These are phyloP conservation scores for Diplodia corticola DNA, from an alignment of 2,329 filamentous ascomycete species.

Conservation along the genomic window DNA sequence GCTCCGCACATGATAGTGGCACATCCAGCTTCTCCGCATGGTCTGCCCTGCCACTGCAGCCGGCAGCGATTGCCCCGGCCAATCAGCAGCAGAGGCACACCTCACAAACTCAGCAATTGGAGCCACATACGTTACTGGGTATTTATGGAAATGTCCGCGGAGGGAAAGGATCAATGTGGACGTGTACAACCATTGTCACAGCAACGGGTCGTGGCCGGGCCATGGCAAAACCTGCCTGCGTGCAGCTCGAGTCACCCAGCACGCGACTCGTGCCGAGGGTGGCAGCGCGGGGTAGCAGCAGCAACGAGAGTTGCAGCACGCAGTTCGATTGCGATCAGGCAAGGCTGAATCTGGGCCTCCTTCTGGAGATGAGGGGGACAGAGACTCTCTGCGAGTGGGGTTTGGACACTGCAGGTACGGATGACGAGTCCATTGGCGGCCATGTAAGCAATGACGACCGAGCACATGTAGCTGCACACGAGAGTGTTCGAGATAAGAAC, in stretches of 20 bases:
- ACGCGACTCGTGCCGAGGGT: not conserved
- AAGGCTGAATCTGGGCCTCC: not conserved
- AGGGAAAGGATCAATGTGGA: conserved; percentile 8
- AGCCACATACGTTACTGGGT: conserved; percentile 11
- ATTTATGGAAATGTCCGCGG: conserved; percentile 4
- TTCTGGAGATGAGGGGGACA: not conserved
- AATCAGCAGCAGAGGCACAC: conserved; percentile 4
- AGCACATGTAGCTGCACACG: not conserved
- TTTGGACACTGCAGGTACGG: conserved; percentile 11
- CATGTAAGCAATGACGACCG: conserved; percentile 8
- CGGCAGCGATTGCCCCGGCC: not conserved
- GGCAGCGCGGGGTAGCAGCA: not conserved
- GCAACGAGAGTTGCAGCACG: not conserved
- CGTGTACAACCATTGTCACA: not conserved
- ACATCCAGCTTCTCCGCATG: conserved; percentile 15
- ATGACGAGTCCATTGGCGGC: conserved; percentile 3
- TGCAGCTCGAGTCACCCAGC: not conserved
- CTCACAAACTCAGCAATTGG: conserved; percentile 12
- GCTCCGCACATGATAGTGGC: conserved; percentile 18
- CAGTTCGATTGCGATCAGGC: not conserved
- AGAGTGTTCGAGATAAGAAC: not conserved
- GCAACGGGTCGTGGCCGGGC: not conserved
- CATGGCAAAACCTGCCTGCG: not conserved
- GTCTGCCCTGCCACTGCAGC: conserved; percentile 16
- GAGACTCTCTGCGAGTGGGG: not conserved